These are phyloP conservation scores for Trichoderma gamsii DNA, from an alignment of 495 filamentous ascomycete genomes.

Conservation along the genomic window DNA sequence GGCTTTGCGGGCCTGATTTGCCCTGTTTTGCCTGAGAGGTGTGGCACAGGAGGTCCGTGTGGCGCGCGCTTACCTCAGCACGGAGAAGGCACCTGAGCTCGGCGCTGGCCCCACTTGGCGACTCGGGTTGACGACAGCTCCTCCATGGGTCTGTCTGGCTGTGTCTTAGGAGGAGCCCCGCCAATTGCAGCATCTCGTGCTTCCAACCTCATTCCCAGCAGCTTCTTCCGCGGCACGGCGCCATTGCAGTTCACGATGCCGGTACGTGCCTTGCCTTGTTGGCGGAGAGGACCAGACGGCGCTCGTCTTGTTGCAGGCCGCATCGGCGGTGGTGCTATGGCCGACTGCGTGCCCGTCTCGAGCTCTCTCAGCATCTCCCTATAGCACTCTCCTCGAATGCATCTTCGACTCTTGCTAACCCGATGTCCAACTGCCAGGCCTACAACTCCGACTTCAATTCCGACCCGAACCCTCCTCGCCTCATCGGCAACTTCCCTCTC, in stretches of 20 bases:
- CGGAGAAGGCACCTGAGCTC: neutral
- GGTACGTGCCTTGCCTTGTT: conserved; percentile 21
- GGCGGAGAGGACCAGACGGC: neutral
- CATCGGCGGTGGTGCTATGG: neutral
- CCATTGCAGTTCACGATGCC: conserved; percentile 28
- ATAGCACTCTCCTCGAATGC: neutral
- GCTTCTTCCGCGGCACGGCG: neutral
- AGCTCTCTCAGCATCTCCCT: neutral
- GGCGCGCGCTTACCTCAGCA: neutral
- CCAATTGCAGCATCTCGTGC: conserved; percentile 13
- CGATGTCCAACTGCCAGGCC: conserved; percentile 51
- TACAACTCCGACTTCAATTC: conserved; percentile 92
- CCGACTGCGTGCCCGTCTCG: neutral
- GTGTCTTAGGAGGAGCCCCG: conserved; percentile 9
- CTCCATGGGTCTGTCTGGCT: neutral
- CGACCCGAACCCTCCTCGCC: conserved; percentile 47
- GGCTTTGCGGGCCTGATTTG: neutral
- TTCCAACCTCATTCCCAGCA: neutral
- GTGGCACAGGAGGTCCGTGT: neutral
- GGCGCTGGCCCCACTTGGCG: neutral
- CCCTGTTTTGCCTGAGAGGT: neutral
- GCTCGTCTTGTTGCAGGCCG: too few relatives aligned
- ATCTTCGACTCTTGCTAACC: conserved; percentile 7
- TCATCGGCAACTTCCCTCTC: conserved; percentile 84
- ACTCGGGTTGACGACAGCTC: conserved; percentile 15